Conservation (phyloP, 345 rosid species). For the Hypericum perforatum region DNA sequence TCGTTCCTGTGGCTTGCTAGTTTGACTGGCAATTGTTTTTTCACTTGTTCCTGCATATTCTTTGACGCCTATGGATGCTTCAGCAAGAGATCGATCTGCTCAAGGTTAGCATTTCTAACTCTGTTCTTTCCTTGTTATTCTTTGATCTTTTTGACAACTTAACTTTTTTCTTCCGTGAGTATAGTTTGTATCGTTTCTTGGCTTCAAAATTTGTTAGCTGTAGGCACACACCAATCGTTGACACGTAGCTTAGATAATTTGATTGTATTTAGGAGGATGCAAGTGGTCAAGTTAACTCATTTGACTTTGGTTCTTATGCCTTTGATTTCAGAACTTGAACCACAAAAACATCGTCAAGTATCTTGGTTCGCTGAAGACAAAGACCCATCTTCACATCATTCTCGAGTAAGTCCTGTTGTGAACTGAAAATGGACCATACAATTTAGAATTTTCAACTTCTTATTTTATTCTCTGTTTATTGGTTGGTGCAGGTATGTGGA, state of each 20-base stretch:
- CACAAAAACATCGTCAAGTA: conserved; percentile 98
- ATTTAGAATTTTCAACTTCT: background rate
- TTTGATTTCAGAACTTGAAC: conserved; percentile 65
- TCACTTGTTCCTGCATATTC: background rate
- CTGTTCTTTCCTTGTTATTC: conserved; percentile 7
- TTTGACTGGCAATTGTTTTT: too few species aligned
- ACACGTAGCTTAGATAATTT: background rate
- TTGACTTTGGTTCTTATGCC: conserved; percentile 8
- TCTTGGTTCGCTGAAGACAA: conserved; percentile 93
- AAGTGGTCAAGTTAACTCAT: conserved; percentile 7
- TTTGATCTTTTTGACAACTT: background rate
- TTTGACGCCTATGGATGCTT: conserved; percentile 11
- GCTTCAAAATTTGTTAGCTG: too few species aligned
- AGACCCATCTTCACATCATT: conserved; percentile 87
- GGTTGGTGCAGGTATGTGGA: conserved; percentile 70
- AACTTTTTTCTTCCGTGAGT: too few species aligned
- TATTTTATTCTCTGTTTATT: conserved; percentile 11
- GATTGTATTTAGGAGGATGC: conserved; percentile 2
- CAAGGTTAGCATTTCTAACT: conserved; percentile 38
- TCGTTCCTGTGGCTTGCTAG: too few species aligned
- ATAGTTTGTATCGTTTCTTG: too few species aligned
- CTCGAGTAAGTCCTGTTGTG: conserved; percentile 59
- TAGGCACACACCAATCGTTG: too few species aligned
- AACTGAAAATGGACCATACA: too few species aligned
- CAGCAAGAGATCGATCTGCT: conserved; percentile 99